Base-by-base conservation (phyloP, 768 basidiomycete genomes). In the Tricholoma hemisulphureum region DNA sequence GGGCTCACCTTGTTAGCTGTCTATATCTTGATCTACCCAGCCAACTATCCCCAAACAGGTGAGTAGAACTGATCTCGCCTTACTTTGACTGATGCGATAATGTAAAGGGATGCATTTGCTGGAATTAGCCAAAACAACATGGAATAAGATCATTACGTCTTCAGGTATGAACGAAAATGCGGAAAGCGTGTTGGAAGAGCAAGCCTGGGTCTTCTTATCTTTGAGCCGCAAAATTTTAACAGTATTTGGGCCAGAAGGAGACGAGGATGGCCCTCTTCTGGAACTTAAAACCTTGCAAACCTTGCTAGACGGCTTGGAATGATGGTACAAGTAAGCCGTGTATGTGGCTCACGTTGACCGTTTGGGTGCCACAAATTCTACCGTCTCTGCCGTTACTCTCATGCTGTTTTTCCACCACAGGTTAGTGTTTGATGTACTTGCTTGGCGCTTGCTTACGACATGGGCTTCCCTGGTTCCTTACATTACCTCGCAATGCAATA, bases 41-140 rank as follows among this genome's bases (percentile, higher is more conserved):
- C 71, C 2, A 87, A 88, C 65, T 91, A 91, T 69, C 91, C 91
- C n/a, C 88, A 91, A 62, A 89, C 86, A 23, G 91, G 91, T 89
- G 54, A 61, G 80, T 68, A 29, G 11, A 29, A 6, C 53, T 23
- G 20, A 7, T 60, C 16, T 26, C 34, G 8, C 32, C 46, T 43
- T 49, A 55, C 16, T 23, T 39, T 52, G 32, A 13, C 24, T 41
- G 29, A 53, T 39, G 20, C 54, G 23, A 56, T 20, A 16, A 56
- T 37, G n/a, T 48, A 34, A 55, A 93, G 91, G 90, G 13, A 77
- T 91, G 74, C 91, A 93, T 69, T 72, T 85, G 10, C 68, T 92
- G 18, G 91, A 93, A 65, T 71, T 91, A 66, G 81, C 89, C 1
- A 92, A 92, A 75, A 87, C 88, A 0, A 76, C 78, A 6, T 93